phyloP scores from a whole-genome alignment of 2,329 filamentous ascomycete species.

The Talaromyces sp. region DNA sequence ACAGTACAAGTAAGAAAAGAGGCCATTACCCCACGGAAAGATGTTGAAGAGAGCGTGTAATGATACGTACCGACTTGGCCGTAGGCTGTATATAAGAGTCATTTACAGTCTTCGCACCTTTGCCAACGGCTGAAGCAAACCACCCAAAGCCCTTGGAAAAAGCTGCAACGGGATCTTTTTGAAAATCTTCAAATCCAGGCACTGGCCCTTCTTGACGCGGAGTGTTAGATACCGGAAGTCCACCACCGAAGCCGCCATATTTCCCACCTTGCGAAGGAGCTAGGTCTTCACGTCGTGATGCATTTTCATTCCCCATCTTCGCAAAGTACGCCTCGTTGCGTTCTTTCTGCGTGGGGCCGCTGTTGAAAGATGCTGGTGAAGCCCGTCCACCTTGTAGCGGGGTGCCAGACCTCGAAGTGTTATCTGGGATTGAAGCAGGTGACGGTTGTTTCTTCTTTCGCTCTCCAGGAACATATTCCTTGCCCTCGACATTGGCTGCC shows the following conservation, averaged over 20 bases:
- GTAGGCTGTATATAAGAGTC: constrained; percentile 89
- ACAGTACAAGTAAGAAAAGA: neutral
- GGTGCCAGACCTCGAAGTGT: constrained; percentile 17
- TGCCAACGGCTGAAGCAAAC: constrained; percentile 81
- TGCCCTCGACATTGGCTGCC: constrained; percentile 78
- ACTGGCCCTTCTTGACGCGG: constrained; percentile 35
- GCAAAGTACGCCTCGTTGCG: constrained; percentile 88
- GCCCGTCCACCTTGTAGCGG: constrained; percentile 17
- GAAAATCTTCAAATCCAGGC: constrained; percentile 77
- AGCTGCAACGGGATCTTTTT: constrained; percentile 82
- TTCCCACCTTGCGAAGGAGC: constrained; percentile 90
- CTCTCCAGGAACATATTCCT: constrained; percentile 72
- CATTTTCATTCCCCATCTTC: constrained; percentile 75
- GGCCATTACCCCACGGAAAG: neutral
- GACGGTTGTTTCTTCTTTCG: constrained; percentile 43
- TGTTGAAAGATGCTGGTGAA: constrained; percentile 19
- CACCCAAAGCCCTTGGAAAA: constrained; percentile 91
- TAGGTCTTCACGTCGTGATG: constrained; percentile 63
- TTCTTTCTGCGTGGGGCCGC: constrained; percentile 49
- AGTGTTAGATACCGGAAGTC: constrained; percentile 50
- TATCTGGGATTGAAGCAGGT: neutral
- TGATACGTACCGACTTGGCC: constrained; percentile 65
- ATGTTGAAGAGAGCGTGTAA: neutral
- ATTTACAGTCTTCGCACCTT: constrained; percentile 86
- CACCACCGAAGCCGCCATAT: constrained; percentile 83